Base-by-base conservation (phyloP, 345 rosid genomes). In the Durio zibethinus region DNA sequence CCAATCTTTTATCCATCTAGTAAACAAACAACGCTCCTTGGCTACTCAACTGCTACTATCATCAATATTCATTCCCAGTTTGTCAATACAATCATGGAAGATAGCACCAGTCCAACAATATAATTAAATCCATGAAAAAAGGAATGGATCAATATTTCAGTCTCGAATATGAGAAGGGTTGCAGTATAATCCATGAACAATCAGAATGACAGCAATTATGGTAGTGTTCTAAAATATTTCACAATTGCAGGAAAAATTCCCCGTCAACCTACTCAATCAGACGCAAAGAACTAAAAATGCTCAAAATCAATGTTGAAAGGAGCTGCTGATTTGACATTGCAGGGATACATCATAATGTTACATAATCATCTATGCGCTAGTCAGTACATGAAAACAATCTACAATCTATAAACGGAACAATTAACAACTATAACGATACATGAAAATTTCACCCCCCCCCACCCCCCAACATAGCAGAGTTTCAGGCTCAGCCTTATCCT, bases 291-390 rank as follows among this genome's bases (percentile, higher is more conserved):
- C 38, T 7, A 52, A 74, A 75, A 20, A 0, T 43, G 31, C 35
- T 35, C 50, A 10, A 67, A 65, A 78, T 59, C 57, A 20, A 65
- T 56, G 11, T 43, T 47, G 45, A 25, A 72, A 54, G 29, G 78
- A 67, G 50, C 42, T 75, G 73, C 56, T 14, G 57, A 62, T 68
- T 29, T 50, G 57, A 60, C 72, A 79, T 62, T 53, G 68, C 81
- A n/a, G n/a, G n/a, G n/a, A n/a, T 42, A 79, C 62, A 29, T 36
- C 57, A 79, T 77, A n/a, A 36, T 54, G 67, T 76, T 66, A 66
- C 77, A 76, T 47, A 53, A 53, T 76, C 78, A 67, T 23, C 78
- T 73, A 67, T 23, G 23, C 56, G 60, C 71, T 62, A 73, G 75
- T 72, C 75, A 54, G 67, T 73, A 73, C 52, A 75, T 10, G 31